Evolutionary conservation across 257 asterid species (phyloP).

Genomic region (Forsythia suspensa): DNA sequence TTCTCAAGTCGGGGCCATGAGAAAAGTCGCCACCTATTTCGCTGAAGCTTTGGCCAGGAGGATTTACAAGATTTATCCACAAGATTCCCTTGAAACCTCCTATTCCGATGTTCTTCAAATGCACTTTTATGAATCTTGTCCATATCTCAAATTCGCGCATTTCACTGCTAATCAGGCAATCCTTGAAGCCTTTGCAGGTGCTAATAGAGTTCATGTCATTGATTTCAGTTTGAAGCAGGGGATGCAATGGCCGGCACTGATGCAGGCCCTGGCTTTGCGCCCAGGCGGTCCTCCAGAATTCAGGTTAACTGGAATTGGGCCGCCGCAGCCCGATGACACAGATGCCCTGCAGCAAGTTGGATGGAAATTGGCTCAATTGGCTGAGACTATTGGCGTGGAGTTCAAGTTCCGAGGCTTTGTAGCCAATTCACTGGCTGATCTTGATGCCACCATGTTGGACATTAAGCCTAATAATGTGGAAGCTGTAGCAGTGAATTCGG

Average conservation of each 20-base stretch:
- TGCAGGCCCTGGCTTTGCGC: conserved; percentile 71
- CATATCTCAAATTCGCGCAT: conserved; percentile 76
- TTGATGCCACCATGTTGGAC: conserved; percentile 55
- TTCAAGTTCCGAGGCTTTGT: conserved; percentile 78
- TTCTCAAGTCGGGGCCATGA: conserved; percentile 77
- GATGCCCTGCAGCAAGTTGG: conserved; percentile 81
- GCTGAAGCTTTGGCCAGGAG: conserved; percentile 67
- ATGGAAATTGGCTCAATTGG: conserved; percentile 74
- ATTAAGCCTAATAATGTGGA: conserved; percentile 45
- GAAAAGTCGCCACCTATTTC: conserved; percentile 78
- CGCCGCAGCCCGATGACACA: conserved; percentile 76
- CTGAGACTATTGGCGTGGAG: conserved; percentile 63
- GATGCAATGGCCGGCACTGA: conserved; percentile 85
- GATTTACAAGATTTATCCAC: conserved; percentile 65
- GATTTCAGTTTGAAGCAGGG: conserved; percentile 79
- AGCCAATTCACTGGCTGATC: conserved; percentile 69
- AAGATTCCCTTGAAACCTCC: conserved; percentile 52
- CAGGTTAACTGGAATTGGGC: conserved; percentile 69
- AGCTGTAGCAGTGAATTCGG: conserved; percentile 78
- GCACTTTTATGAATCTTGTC: conserved; percentile 85
- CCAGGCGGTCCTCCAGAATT: conserved; percentile 80
- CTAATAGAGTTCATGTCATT: conserved; percentile 58
- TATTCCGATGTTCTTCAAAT: conserved; percentile 61
- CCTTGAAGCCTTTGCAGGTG: conserved; percentile 65
- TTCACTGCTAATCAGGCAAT: conserved; percentile 87